Base-by-base conservation (phyloP, 257 asterid genomes). In the Marsdenia floribunda region DNA sequence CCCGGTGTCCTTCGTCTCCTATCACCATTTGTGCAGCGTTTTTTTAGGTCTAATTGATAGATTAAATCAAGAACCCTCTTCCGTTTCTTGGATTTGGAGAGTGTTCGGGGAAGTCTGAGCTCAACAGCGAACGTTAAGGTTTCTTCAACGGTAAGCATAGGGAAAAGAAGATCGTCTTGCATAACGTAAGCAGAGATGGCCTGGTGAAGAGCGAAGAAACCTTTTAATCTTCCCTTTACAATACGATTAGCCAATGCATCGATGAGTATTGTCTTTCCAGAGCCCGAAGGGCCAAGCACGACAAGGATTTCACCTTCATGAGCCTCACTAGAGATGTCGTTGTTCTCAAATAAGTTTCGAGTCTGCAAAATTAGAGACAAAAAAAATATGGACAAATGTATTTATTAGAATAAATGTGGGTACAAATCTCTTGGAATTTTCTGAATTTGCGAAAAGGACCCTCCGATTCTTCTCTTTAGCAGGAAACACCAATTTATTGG, bases 101-200 rank as follows among this genome's bases (percentile, higher is more conserved):
- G 59, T 11, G 47, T 44, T 7, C 86, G 72, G 0, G 97, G 97
- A 1, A 91, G 83, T 46, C 97, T 74, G 24, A 91, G 87, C 83
- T 91, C 96, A 12, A 96, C 93, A 4, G 97, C 97, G 40, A 89
- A 91, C 93, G 79, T 89, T 2, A 91, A 85, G 40, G 97, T 91
- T 63, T 91, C 96, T 72, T 91, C 97, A 0, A 91, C 93, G 0
- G 97, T 89, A 24, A 91, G 87, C 96, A 91, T 91, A 1, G 97
- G 97, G 68, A 83, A 89, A 2, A 91, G 66, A 1, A 91, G 91
- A 78, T 89, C 97, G 40, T 91, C 96, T 59, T 91, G 97, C 97
- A 91, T 88, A 29, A 91, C 97, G 21, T 91, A 91, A 4, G 97
- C 96, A 0, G 97, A 91, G 1, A 91, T 89, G 78, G 85, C 90